phyloP scores from a whole-genome alignment of 2,329 filamentous ascomycete species.

The Cordyceps fumosorosea region DNA sequence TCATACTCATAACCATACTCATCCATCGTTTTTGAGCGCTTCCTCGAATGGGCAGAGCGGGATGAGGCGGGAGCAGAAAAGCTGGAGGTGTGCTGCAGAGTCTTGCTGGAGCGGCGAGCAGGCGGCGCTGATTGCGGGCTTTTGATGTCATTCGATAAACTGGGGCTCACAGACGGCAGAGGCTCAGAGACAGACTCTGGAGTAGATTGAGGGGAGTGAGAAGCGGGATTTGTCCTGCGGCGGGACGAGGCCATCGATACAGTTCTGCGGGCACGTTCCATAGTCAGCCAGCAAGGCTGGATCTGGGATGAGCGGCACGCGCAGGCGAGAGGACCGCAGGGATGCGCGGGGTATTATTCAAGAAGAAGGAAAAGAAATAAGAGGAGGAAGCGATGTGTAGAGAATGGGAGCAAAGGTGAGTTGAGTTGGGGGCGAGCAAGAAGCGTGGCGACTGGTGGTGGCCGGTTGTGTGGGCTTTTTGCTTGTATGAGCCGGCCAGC shows the following conservation, averaged over 20 bases:
- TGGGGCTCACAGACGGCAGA: slow-evolving; percentile 26
- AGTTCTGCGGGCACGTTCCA: slow-evolving; percentile 33
- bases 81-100: slow-evolving; percentile 30
- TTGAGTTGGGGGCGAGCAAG: not conserved
- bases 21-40: slow-evolving; percentile 40
- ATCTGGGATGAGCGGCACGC: slow-evolving; percentile 7
- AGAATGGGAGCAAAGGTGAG: not conserved
- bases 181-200: slow-evolving; percentile 27
- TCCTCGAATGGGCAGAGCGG: slow-evolving; percentile 29
- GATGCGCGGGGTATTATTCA: slow-evolving; percentile 1
- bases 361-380: not conserved
- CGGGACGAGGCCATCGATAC: slow-evolving; percentile 19
- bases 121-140: slow-evolving; percentile 26
- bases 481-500: slow-evolving; percentile 13
- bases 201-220: slow-evolving; percentile 28
- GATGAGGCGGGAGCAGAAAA: slow-evolving; percentile 29
- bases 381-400: not conserved
- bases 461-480: slow-evolving; percentile 9
- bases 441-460: slow-evolving; percentile 1
- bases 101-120: slow-evolving; percentile 28
- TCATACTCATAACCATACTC: slow-evolving; percentile 23
- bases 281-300: slow-evolving; percentile 11
- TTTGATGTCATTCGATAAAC: slow-evolving; percentile 26
- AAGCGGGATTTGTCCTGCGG: slow-evolving; percentile 26
- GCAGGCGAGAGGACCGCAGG: not conserved